Base-by-base conservation (phyloP, 805 yeast species). In the Candida vartiovaarae region DNA sequence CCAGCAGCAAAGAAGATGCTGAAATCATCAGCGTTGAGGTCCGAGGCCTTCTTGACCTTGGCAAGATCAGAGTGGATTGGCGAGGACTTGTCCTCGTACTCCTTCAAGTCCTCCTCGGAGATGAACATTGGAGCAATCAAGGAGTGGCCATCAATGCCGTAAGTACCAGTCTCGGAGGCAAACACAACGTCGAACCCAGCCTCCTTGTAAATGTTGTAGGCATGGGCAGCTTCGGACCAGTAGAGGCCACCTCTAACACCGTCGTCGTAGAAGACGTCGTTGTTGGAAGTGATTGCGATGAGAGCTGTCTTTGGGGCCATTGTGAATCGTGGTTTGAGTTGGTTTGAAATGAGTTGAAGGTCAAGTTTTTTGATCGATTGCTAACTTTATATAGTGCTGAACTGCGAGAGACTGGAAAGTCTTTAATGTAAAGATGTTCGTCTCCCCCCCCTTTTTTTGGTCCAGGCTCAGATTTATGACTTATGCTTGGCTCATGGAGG, bases 211-310 rank as follows among this genome's bases (percentile, higher is more conserved):
- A 59, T 70, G 40, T 71, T 57, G 60, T 61, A 80, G 37, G 86
- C 84, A 54, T 82, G 83, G 33, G 70, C 56, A 10, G 78, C 85
- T 61, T 80, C 86, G 20, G 69, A 61, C 52, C 70, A 70, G 63
- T 68, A 82, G 27, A 78, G 63, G 33, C 87, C 87, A n/a, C 85
- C 77, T 47, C 73, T 75, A 41, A 64, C 48, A 32, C 84, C 84
- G 51, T 79, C 81, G 1, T 62, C 65, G 60, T 80, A 79, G 66
- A 80, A 78, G 10, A 56, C 61, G 23, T 56, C 75, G 54, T 65
- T 44, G 58, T 65, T 62, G 8, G 71, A 63, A 6, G 78, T 63
- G 41, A 74, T 46, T 23, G 75, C 75, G 41, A 75, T 53, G 38
- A 74, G 50, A 38, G 60, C 79, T 55, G 62, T 71, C 41, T 47